Conservation (phyloP, 345 rosid genomes). For the Arabidopsis arenosa region DNA sequence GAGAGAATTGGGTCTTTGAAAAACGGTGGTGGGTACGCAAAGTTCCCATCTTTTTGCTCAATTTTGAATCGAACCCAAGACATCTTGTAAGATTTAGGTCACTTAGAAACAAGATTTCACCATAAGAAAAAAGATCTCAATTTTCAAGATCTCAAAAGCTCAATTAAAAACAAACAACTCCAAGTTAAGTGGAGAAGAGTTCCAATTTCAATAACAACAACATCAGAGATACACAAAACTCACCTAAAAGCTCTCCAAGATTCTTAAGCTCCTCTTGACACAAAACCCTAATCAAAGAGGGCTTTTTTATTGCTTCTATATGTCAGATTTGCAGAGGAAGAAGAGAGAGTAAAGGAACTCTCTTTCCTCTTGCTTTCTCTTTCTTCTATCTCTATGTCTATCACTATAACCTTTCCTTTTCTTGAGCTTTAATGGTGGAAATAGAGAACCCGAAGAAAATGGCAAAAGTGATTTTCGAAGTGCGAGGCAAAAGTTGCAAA, state of each 20-base stretch:
- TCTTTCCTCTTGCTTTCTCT: conserved; percentile 23
- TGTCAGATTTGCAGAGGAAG: conserved; percentile 39
- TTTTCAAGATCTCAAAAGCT: conserved; percentile 35
- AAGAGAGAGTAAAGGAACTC: conserved; percentile 41
- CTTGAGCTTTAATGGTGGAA: conserved; percentile 41
- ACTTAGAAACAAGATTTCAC: neutral
- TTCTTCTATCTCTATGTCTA: conserved; percentile 20
- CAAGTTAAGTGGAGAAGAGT: conserved; percentile 40
- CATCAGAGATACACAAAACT: conserved; percentile 45
- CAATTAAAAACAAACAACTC: neutral
- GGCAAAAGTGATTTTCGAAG: conserved; percentile 40
- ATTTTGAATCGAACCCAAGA: conserved; percentile 59
- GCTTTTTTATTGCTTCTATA: neutral
- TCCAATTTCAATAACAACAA: conserved; percentile 23
- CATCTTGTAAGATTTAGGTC: conserved; percentile 50
- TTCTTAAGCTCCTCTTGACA: too few species aligned
- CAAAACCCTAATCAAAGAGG: conserved; percentile 39
- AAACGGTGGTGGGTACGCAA: conserved; percentile 62
- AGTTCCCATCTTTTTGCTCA: conserved; percentile 59
- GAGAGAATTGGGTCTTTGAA: conserved; percentile 52
- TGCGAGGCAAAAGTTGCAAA: conserved; percentile 49
- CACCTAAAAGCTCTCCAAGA: conserved; percentile 35
- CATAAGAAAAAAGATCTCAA: conserved; percentile 22
- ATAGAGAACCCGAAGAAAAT: conserved; percentile 33
- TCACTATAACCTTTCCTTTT: conserved; percentile 12